Percentiles rank a stretch among this genome's conserved stretches.
phyloP scores from a whole-genome alignment of 345 rosid genomes.

The Nephelium lappaceum region DNA sequence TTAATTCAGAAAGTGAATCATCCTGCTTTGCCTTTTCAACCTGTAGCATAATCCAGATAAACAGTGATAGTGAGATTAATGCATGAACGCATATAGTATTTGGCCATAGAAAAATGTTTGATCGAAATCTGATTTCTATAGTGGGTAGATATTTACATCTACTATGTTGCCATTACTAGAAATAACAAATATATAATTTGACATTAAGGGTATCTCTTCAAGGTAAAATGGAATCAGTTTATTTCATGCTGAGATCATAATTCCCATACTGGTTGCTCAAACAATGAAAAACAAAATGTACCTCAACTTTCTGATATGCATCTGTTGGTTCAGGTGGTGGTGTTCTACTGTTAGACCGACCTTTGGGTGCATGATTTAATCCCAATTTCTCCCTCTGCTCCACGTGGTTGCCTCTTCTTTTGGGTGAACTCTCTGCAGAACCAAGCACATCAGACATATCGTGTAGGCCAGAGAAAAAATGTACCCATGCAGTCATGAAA shows the following conservation, averaged over 20 bases:
- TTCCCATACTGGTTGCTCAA: not conserved
- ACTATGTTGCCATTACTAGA: not conserved
- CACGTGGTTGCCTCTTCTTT: slow-evolving; percentile 57
- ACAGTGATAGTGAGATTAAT: not conserved
- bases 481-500: not conserved
- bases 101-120: not conserved
- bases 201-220: not conserved
- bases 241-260: slow-evolving; percentile 1
- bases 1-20: slow-evolving; percentile 70
- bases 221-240: not conserved
- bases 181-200: not conserved
- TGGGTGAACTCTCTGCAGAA: slow-evolving; percentile 60
- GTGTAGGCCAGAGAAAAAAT: not conserved
- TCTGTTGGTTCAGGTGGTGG: slow-evolving; percentile 60
- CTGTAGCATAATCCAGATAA: slow-evolving; percentile 39
- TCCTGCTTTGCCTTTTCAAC: slow-evolving; percentile 81
- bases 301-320: slow-evolving; percentile 86
- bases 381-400: slow-evolving; percentile 92
- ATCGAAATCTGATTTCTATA: not conserved
- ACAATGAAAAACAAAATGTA: slow-evolving; percentile 28
- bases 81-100: not conserved
- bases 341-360: slow-evolving; percentile 40
- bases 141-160: not conserved
- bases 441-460: slow-evolving; percentile 14
- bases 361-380: slow-evolving; percentile 54